Evolutionary conservation across 2,329 filamentous ascomycete genomes (phyloP), one percentile per base, ranked within the genome.

Genomic region (Fusarium albidum): DNA sequence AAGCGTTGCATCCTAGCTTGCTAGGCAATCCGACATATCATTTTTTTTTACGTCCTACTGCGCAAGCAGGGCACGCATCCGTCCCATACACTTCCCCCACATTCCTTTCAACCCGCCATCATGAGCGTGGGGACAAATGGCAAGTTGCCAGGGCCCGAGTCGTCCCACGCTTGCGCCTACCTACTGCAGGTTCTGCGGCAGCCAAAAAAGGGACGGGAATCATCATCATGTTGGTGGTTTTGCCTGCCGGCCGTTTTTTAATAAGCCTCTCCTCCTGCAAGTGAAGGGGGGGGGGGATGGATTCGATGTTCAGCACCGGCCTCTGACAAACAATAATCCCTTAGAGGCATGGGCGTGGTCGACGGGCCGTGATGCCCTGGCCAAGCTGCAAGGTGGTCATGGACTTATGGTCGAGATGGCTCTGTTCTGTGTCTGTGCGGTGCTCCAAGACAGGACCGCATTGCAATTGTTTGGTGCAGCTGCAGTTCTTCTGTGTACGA

Each of bases 11-110:
- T 67, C 48, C 58, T 57, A 52, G 52, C 51, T 58, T 62, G 45
- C 43, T 49, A 61, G 52, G 38, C 49, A 42, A 67, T 61, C 53
- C 64, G 62, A 67, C 63, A 57, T 29, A 54, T 67, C 64, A 67
- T 33, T 17, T 17, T 5, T 7, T 4, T 21, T 7, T 21, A 7
- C 21, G 21, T 21, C n/a, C n/a, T n/a, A n/a, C n/a, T n/a, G n/a
- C n/a, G n/a, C n/a, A n/a, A n/a, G n/a, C n/a, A n/a, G n/a, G n/a
- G n/a, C n/a, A 21, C 21, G 21, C 21, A 44, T 49, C 18, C 25
- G 54, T 28, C 26, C 59, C n/a, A n/a, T n/a, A 43, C 49, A 31
- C 26, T 42, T 66, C 54, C 64, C 61, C 64, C 64, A 61, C 64
- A 67, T 67, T 65, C 52, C n/a, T 56, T 48, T 50, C 46, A 48